Evolutionary conservation across 2,329 filamentous ascomycete species (phyloP), one percentile per base, ranked within the genome.

Genomic region (Herpotrichia juniperi): DNA sequence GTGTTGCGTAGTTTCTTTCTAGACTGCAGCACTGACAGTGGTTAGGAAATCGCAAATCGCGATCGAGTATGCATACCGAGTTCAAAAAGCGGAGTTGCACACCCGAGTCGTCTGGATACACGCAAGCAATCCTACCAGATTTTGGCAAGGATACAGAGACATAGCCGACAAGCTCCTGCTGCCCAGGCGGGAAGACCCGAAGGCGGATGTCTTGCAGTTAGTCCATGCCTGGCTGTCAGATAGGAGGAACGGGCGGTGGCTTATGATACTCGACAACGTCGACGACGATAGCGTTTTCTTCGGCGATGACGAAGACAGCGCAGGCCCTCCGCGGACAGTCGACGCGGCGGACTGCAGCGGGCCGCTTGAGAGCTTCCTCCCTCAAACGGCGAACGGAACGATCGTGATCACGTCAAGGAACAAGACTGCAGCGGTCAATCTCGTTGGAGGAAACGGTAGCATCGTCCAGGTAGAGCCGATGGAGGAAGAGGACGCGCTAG

Each of bases 401-500:
- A 50, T 61, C 43, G 35, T 61, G 5, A 49, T 61, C 43, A 61
- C 58, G 16, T 54, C 49, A 42, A 50, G 68, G 25, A 60, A 51
- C 45, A 55, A 45, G 37, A 25, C 31, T 21, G 58, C 51, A 21
- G 64, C 62, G 3, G 12, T 22, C 1, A 49, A 50, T 32, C 28
- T 72, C 1, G 56, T 60, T 1, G 59, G 54, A 11, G 28, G 53
- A 16, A 14, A 53, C 7, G 30, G 45, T 9, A 31, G 54, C 12
- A 53, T 67, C 4, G 42, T 66, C 19, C 19, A 50, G 10, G 53
- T 72, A 3, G 30, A 51, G 8, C 57, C 60, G 5, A 72, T 72
- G 67, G 46, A 51, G 5, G 45, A 61, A 30, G 48, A 48, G 9
- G 40, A 64, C 3, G 61, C 62, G 17, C 26, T 62, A 11, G 44